Evolutionary conservation across 192 early-diverging fungal genomes (phyloP).

Genomic region (Podila horticola): DNA sequence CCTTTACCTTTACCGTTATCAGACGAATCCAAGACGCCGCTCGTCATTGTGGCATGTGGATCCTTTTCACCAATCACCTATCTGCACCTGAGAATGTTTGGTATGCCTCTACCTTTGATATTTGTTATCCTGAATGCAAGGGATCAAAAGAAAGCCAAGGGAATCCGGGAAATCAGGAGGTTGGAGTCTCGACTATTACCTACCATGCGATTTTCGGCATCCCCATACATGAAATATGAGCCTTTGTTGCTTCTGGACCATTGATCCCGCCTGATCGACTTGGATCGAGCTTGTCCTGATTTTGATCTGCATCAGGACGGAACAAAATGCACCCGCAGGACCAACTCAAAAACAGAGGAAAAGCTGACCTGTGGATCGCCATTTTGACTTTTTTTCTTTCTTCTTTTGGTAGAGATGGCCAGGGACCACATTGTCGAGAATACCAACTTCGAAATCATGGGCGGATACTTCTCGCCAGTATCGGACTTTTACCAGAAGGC

Average conservation of each 20-base stretch:
- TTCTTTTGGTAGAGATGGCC: constrained; percentile 84
- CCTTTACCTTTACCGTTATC: constrained; percentile 3
- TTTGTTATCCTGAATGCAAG: background rate
- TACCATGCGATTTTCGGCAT: no score
- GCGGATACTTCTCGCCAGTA: constrained; percentile 97
- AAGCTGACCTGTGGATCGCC: background rate
- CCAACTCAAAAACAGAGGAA: background rate
- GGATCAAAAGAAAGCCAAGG: background rate
- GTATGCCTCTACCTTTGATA: constrained; percentile 60
- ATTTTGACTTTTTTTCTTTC: background rate
- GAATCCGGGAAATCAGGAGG: background rate
- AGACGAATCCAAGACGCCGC: constrained; percentile 79
- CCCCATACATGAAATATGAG: no score
- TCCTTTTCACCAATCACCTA: constrained; percentile 98
- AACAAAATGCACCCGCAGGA: no score
- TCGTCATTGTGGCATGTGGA: constrained; percentile 95
- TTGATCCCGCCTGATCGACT: no score
- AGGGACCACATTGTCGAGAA: constrained; percentile 84
- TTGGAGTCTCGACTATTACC: background rate
- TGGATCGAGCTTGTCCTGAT: no score
- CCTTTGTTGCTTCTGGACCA: no score
- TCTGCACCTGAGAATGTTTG: constrained; percentile 98
- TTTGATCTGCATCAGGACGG: no score
- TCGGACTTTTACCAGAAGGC: constrained; percentile 94
- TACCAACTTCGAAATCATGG: constrained; percentile 85